phyloP scores from a whole-genome alignment of 257 asterid genomes.

The Schizonepeta tenuifolia region DNA sequence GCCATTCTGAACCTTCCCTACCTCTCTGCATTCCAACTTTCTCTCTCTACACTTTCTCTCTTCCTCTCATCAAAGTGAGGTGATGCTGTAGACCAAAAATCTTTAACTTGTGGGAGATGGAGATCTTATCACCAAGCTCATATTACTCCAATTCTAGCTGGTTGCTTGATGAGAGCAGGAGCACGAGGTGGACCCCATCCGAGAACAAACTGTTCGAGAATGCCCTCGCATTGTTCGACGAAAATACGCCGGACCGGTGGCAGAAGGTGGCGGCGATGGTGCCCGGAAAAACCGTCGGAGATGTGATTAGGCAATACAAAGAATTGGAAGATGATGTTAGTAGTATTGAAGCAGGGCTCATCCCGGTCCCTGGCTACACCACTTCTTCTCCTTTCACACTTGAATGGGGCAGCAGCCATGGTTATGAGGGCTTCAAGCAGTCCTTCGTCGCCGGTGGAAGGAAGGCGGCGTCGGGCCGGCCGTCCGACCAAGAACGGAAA shows the following conservation, averaged over 20 bases:
- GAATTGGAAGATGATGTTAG: slow-evolving; percentile 89
- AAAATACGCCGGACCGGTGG: slow-evolving; percentile 90
- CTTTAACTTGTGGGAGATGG: slow-evolving; percentile 58
- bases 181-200: slow-evolving; percentile 75
- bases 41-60: slow-evolving; percentile 31
- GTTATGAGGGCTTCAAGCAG: slow-evolving; percentile 54
- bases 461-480: slow-evolving; percentile 51
- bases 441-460: slow-evolving; percentile 49
- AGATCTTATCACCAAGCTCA: slow-evolving; percentile 73
- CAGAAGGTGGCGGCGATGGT: slow-evolving; percentile 87
- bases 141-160: slow-evolving; percentile 58
- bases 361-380: slow-evolving; percentile 75
- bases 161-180: slow-evolving; percentile 58
- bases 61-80: background rate
- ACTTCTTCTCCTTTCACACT: slow-evolving; percentile 71
- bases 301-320: slow-evolving; percentile 78
- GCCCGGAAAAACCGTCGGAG: slow-evolving; percentile 80
- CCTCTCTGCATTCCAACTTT: slow-evolving; percentile 40
- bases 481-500: slow-evolving; percentile 84
- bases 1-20: slow-evolving; percentile 53
- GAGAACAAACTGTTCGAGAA: slow-evolving; percentile 93
- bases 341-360: slow-evolving; percentile 83
- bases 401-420: slow-evolving; percentile 68
- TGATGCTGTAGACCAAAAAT: slow-evolving; percentile 17
- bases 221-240: slow-evolving; percentile 86